Conservation (phyloP, 257 asterid genomes). For the Eucommia ulmoides region DNA sequence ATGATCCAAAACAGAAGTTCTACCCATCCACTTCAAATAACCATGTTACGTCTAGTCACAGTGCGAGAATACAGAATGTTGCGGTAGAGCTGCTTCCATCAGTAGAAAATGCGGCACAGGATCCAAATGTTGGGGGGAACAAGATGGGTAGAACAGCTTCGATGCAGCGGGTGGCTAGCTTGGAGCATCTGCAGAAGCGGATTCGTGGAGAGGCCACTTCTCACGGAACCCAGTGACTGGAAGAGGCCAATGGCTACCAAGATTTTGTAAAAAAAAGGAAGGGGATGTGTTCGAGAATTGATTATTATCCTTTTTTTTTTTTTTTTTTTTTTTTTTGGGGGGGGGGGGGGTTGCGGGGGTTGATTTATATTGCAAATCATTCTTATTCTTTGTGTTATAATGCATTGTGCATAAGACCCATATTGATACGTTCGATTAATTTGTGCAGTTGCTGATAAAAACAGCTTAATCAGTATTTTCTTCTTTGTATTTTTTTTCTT, state of each 20-base stretch:
- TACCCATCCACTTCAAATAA: conserved; percentile 31
- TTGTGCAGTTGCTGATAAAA: not conserved
- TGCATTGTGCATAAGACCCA: not conserved
- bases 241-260: conserved; percentile 7
- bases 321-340: not conserved
- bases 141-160: conserved; percentile 50
- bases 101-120: conserved; percentile 20
- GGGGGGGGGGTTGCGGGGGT: not conserved
- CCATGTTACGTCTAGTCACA: conserved; percentile 23
- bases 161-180: conserved; percentile 84
- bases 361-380: not conserved
- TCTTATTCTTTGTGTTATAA: not conserved
- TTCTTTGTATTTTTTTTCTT: no score
- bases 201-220: conserved; percentile 43
- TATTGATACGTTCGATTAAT: not conserved
- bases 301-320: not conserved
- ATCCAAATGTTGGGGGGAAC: conserved; percentile 20
- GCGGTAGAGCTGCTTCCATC: conserved; percentile 25
- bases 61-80: conserved; percentile 32
- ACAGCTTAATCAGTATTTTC: not conserved
- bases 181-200: conserved; percentile 89
- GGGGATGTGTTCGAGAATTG: not conserved
- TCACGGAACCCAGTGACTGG: conserved; percentile 24
- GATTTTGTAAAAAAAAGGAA: not conserved
- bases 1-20: conserved; percentile 38